These are phyloP conservation scores for Colletotrichum cuscutae DNA, from an alignment of 2,329 filamentous ascomycete species.

Conservation along the genomic window DNA sequence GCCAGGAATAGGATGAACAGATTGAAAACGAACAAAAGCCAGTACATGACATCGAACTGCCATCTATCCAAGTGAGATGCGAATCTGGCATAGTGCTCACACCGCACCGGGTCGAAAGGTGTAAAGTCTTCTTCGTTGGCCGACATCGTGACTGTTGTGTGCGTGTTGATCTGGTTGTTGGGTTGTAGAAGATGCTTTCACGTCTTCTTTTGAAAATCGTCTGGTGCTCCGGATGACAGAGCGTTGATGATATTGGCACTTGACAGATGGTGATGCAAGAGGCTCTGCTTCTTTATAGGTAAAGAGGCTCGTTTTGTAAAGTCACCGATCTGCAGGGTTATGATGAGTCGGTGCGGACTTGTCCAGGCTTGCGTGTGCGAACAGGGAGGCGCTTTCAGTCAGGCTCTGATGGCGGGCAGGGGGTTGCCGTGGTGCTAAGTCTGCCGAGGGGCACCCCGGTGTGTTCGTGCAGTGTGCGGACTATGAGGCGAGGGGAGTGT, in stretches of 20 bases:
- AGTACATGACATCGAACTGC: slow-evolving; percentile 59
- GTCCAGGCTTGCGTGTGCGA: slow-evolving; percentile 26
- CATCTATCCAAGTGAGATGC: slow-evolving; percentile 52
- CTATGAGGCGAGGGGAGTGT: slow-evolving; percentile 8
- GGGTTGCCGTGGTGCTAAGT: slow-evolving; percentile 19
- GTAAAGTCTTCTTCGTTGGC: slow-evolving; percentile 28
- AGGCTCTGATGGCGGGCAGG: slow-evolving; percentile 21
- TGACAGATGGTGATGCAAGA: slow-evolving; percentile 24
- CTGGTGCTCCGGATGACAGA: slow-evolving; percentile 26
- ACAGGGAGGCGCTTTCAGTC: slow-evolving; percentile 19
- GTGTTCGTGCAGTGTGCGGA: slow-evolving; percentile 13
- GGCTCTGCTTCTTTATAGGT: slow-evolving; percentile 34
- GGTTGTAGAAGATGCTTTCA: not conserved
- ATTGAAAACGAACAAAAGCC: slow-evolving; percentile 56
- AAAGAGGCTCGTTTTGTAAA: slow-evolving; percentile 17
- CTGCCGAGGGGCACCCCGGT: slow-evolving; percentile 29
- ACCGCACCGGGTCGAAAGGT: slow-evolving; percentile 40
- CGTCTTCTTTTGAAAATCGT: slow-evolving; percentile 11
- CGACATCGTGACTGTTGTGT: slow-evolving; percentile 9
- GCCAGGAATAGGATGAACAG: slow-evolving; percentile 55
- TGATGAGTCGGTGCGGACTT: slow-evolving; percentile 12
- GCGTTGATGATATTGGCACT: not conserved
- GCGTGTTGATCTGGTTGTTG: not conserved
- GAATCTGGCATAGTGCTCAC: slow-evolving; percentile 54
- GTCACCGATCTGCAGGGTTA: slow-evolving; percentile 28